A percentile compares a stretch with the other conserved stretches of the same genome.
Conservation (phyloP, 208 protist genomes). For the Leishmania major region DNA sequence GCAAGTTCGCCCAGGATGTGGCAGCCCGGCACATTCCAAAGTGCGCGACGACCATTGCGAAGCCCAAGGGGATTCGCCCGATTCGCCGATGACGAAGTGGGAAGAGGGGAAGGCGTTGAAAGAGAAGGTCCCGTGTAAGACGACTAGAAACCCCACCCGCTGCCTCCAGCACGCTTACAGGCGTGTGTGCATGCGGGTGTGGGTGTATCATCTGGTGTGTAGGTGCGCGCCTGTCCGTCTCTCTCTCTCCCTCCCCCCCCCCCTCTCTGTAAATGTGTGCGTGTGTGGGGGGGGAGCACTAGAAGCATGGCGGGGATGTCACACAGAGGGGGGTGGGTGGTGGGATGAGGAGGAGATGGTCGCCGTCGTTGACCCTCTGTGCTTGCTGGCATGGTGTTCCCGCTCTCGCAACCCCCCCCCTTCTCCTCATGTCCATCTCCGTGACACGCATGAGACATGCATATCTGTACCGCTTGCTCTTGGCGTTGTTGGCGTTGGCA, state of each 20-base stretch:
- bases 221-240: neutral
- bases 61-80: constrained; percentile 82
- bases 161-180: neutral
- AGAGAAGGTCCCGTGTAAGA: neutral
- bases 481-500: too few relatives aligned
- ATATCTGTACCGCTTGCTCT: too few relatives aligned
- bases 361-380: too few relatives aligned
- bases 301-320: too few relatives aligned
- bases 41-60: constrained; percentile 86
- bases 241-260: neutral
- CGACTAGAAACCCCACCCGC: neutral
- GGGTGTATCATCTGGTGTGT: neutral
- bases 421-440: too few relatives aligned
- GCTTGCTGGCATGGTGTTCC: too few relatives aligned
- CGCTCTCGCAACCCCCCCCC: too few relatives aligned
- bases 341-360: too few relatives aligned
- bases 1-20: constrained; percentile 85
- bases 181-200: neutral
- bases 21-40: constrained; percentile 91
- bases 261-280: neutral
- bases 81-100: constrained; percentile 39
- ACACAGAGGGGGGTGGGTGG: too few relatives aligned
- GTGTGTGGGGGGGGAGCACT: neutral
- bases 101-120: neutral
- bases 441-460: too few relatives aligned